Conservation (phyloP, 805 yeast species). For the Yamadazyma olivae region DNA sequence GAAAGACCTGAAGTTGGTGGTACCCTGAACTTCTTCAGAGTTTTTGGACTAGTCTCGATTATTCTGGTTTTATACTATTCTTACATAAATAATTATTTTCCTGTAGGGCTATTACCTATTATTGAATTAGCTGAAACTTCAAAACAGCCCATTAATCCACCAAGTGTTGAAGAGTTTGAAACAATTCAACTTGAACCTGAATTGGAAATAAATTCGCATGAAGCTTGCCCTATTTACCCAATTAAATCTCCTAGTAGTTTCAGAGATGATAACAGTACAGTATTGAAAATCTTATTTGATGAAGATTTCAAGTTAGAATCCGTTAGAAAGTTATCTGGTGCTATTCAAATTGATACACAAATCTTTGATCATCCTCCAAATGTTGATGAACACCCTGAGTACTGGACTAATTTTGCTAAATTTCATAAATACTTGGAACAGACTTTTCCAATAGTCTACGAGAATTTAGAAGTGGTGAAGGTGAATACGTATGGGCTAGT, state of each 20-base stretch:
- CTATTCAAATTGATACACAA: slow-evolving; percentile 65
- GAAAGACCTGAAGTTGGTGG: no score
- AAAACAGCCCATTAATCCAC: no score
- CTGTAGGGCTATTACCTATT: no score
- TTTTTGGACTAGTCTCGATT: no score
- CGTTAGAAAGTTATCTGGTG: slow-evolving; percentile 47
- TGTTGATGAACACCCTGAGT: slow-evolving; percentile 49
- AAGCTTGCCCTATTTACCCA: slow-evolving; percentile 26
- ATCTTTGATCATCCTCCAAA: slow-evolving; percentile 51
- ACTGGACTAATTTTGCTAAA: slow-evolving; percentile 36
- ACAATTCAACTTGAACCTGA: no score
- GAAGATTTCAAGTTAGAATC: slow-evolving; percentile 28
- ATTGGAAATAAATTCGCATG: no score
- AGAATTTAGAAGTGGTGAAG: slow-evolving; percentile 46
- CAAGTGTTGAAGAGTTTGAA: no score
- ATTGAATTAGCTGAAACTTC: no score
- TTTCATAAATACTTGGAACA: slow-evolving; percentile 53
- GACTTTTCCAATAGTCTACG: slow-evolving; percentile 55
- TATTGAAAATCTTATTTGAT: slow-evolving; percentile 23
- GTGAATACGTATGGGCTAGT: slow-evolving; percentile 65
- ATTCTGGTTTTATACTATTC: no score
- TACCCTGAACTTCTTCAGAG: no score
- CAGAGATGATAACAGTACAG: slow-evolving; percentile 29
- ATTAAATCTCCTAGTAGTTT: slow-evolving; percentile 25
- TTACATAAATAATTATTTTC: no score